Evolutionary conservation across 176 grass and related monocot genomes (phyloP).

Genomic region (Areca catechu): DNA sequence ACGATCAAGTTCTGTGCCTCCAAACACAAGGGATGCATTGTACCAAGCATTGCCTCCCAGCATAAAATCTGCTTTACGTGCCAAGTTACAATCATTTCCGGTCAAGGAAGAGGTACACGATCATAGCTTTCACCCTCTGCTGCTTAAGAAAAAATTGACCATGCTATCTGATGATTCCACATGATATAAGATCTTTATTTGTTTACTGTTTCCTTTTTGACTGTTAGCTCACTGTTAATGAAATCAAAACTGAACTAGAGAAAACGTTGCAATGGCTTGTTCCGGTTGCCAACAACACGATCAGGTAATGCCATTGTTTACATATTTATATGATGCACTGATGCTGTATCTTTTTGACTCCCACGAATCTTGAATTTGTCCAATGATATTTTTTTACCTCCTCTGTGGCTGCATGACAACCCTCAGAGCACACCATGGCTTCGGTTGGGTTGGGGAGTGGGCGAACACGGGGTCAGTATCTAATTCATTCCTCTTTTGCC

Average conservation of each 20-base stretch:
- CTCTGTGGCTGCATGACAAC: neutral
- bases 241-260: slow-evolving; percentile 35
- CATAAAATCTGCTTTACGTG: slow-evolving; percentile 48
- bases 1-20: slow-evolving; percentile 52
- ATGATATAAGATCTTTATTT: neutral
- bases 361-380: no score
- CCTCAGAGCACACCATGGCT: slow-evolving; percentile 30
- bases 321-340: no score
- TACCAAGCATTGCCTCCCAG: slow-evolving; percentile 78
- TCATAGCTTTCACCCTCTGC: neutral
- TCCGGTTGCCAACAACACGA: slow-evolving; percentile 50
- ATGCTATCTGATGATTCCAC: no score
- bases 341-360: no score
- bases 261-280: slow-evolving; percentile 48
- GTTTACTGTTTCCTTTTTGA: slow-evolving; percentile 6
- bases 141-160: no score
- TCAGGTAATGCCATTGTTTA: slow-evolving; percentile 9
- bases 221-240: slow-evolving; percentile 31
- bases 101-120: slow-evolving; percentile 47
- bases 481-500: neutral
- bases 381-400: neutral
- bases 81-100: slow-evolving; percentile 41
- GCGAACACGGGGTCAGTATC: slow-evolving; percentile 27
- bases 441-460: slow-evolving; percentile 40
- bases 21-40: slow-evolving; percentile 66